A percentile compares a stretch with the other conserved stretches of the same genome.
These are phyloP conservation scores for Diaporthe sp. DNA, from an alignment of 2,329 filamentous ascomycete genomes.

Conservation along the genomic window DNA sequence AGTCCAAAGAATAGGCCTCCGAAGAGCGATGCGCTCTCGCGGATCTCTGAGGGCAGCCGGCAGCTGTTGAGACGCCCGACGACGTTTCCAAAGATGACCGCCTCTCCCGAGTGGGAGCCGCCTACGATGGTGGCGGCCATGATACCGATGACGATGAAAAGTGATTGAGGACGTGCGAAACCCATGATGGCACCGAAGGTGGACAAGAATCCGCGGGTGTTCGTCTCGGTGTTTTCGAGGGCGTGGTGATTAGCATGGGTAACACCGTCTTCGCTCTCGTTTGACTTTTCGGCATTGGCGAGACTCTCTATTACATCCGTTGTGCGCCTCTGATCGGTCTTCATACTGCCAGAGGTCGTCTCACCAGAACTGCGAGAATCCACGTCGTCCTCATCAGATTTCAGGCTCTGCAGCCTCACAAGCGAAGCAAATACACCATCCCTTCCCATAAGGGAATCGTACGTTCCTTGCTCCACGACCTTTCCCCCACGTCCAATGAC, in stretches of 20 bases:
- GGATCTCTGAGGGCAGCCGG: conserved; percentile 59
- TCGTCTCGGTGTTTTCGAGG: background rate
- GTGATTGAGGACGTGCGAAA: conserved; percentile 50
- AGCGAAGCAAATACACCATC: conserved; percentile 25
- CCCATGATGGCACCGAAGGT: conserved; percentile 13
- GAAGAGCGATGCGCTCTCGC: conserved; percentile 63
- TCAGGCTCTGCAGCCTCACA: conserved; percentile 26
- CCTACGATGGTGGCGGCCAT: conserved; percentile 66
- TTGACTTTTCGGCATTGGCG: background rate
- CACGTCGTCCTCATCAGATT: background rate
- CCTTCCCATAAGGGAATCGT: conserved; percentile 66
- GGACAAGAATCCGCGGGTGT: conserved; percentile 3
- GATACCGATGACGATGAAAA: conserved; percentile 59
- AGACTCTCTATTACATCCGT: background rate
- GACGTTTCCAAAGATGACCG: conserved; percentile 71
- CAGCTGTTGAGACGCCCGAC: conserved; percentile 68
- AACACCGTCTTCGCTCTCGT: background rate
- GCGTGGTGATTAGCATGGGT: background rate
- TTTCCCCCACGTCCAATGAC: conserved; percentile 69
- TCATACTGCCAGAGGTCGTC: background rate
- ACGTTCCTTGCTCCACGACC: conserved; percentile 72
- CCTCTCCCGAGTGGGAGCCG: conserved; percentile 67
- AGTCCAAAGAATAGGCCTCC: conserved; percentile 72
- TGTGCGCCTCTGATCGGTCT: background rate
- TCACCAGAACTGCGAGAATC: background rate